phyloP scores from a whole-genome alignment of 805 yeast species.

The Nakazawaea ambrosiae region DNA sequence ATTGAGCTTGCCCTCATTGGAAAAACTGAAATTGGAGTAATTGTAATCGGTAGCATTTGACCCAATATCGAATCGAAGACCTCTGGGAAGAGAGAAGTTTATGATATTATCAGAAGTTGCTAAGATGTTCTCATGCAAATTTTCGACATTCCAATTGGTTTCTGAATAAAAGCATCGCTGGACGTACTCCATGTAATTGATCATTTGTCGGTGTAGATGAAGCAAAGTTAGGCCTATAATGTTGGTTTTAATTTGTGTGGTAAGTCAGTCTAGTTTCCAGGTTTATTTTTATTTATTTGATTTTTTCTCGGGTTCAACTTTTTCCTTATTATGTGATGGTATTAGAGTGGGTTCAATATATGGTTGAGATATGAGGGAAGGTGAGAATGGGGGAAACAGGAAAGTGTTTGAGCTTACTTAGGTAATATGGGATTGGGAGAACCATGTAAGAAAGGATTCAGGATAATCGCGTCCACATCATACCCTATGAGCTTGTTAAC shows the following conservation, averaged over 20 bases:
- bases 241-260: no score
- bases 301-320: neutral
- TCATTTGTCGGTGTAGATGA: slow-evolving; percentile 34
- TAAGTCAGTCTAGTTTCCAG: no score
- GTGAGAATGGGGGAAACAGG: neutral
- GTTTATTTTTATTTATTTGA: neutral
- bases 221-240: neutral
- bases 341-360: no score
- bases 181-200: slow-evolving; percentile 81
- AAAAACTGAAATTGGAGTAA: slow-evolving; percentile 65
- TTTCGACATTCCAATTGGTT: slow-evolving; percentile 76
- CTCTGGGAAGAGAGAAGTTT: slow-evolving; percentile 67
- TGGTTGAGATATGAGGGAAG: neutral
- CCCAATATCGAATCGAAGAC: slow-evolving; percentile 57
- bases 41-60: slow-evolving; percentile 63
- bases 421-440: neutral
- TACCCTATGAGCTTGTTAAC: no score
- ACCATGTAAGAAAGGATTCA: no score
- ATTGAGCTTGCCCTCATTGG: slow-evolving; percentile 55
- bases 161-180: slow-evolving; percentile 61
- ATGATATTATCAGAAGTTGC: slow-evolving; percentile 66
- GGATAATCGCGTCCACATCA: no score
- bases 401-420: neutral
- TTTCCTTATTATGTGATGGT: neutral
- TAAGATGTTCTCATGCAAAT: slow-evolving; percentile 66